Base-by-base conservation (phyloP, 805 yeast genomes). In the Ogataea degrootiae region DNA sequence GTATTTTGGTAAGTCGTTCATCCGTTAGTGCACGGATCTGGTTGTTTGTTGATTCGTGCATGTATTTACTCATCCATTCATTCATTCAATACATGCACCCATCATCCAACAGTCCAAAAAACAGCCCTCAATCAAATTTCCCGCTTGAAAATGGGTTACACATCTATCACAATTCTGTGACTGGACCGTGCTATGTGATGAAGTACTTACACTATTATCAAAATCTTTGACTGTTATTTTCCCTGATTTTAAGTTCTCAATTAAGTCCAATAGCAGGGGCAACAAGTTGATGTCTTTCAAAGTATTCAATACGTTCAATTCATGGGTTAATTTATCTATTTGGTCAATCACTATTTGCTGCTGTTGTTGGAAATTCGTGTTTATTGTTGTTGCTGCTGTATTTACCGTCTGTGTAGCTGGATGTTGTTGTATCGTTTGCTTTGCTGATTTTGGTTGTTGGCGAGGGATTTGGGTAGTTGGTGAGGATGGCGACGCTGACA, bases 141-240 rank as follows among this genome's bases (percentile, higher is more conserved):
- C 21, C 21, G 4, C 21, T 19, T 19, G 21, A 19, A 19, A 19
- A 19, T 19, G 21, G 21, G 21, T 19, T 19, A 19, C 21, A 19
- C 21, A 19, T 2, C 4, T 19, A 19, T 19, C 21, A 19, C 21
- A 19, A 19, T 19, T 19, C 4, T 19, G 21, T 19, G 21, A 19
- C 21, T 19, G 21, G 4, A 19, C 21, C 21, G 21, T 19, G 21
- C 21, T 19, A 19, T 19, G 21, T 2, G 21, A 19, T 19, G 29
- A 22, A 29, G 37, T 37, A 61, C 71, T 40, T 55, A 69, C 72
- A 6, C 73, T 67, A 52, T 70, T 72, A 33, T 68, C 73, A 37
- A 70, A 68, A 43, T 73, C 77, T 44, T 71, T 70, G 0, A 75
- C 73, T n/a, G 70, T 49, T 1, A 72, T 55, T 44, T 66, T 63